Evolutionary conservation across 768 basidiomycete species (phyloP), one percentile per base, ranked within the genome.

Genomic region (Leccinum obscurum): DNA sequence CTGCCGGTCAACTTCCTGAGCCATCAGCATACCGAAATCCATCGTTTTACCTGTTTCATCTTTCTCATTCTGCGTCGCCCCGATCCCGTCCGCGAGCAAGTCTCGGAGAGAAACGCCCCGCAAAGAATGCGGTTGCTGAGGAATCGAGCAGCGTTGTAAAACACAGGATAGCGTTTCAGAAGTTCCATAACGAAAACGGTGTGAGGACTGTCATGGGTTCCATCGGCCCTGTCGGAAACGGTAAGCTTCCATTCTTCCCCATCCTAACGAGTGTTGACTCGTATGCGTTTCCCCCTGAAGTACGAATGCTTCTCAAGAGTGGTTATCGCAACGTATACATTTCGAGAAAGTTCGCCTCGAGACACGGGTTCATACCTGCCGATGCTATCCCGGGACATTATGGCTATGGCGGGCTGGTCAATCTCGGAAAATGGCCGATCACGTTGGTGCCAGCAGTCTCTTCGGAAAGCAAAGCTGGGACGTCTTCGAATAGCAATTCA

Each of bases 291-390:
- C 0, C 9, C 30, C 49, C 17, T 22, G 0, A 67, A 93, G 93
- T 95, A 1, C 86, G 91, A 20, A 99, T 98, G 95, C 83, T 98
- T 41, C 80, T 99, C 61, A 96, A 93, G 75, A 83, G 85, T 17
- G 95, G 97, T 17, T 90, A 98, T 74, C 82, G 93, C 14, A 88
- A 95, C 68, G 95, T 98, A 54, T 99, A 99, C 76, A 89, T 99
- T 60, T 97, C 95, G 13, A 85, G 97, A 57, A 89, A 90, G 70
- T 99, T 98, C 69, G 97, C 97, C 2, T 77, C 87, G 62, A 83
- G 86, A 64, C 85, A 97, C 70, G 89, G 88, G 2, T 93, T 99
- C 72, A 90, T 98, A 58, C 92, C 93, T 2, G 77, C 80, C 22
- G 93, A 95, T 64, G 90, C 94, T 58, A 85, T 86, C 1, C 94